A percentile compares a stretch with the other conserved stretches of the same genome.
Evolutionary conservation across 371 early-diverging fungal species (phyloP).

Genomic region (Sporodiniella umbellata): DNA sequence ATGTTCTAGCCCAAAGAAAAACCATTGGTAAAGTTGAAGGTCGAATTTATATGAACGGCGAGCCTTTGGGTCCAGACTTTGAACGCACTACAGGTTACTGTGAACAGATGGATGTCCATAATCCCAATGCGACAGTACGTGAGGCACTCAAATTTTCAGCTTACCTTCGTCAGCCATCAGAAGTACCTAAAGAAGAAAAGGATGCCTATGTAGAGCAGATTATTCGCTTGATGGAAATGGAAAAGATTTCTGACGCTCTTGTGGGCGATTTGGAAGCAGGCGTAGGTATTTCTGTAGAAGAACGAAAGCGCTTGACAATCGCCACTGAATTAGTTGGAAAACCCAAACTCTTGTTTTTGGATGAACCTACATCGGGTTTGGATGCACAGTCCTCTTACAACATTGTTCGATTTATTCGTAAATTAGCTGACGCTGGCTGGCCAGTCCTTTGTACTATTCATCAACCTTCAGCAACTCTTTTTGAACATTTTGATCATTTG

Average conservation of each 20-base stretch:
- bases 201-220: slow-evolving; percentile 68
- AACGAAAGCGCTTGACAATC: slow-evolving; percentile 68
- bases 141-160: slow-evolving; percentile 77
- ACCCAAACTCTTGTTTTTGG: slow-evolving; percentile 78
- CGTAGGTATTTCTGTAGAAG: slow-evolving; percentile 62
- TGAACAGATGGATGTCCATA: slow-evolving; percentile 82
- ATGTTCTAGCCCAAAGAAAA: slow-evolving; percentile 79
- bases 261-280: slow-evolving; percentile 61
- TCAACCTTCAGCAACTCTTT: slow-evolving; percentile 80
- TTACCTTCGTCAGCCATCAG: slow-evolving; percentile 61
- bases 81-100: slow-evolving; percentile 76
- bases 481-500: slow-evolving; percentile 80
- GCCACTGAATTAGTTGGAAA: slow-evolving; percentile 74
- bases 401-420: slow-evolving; percentile 71
- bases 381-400: slow-evolving; percentile 68
- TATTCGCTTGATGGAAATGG: slow-evolving; percentile 64
- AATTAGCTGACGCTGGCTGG: slow-evolving; percentile 67
- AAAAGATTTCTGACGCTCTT: slow-evolving; percentile 56
- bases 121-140: slow-evolving; percentile 59
- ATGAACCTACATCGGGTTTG: slow-evolving; percentile 86
- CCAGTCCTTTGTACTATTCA: slow-evolving; percentile 83
- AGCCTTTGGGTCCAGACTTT: slow-evolving; percentile 53
- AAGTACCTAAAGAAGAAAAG: slow-evolving; percentile 61
- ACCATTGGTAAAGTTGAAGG: slow-evolving; percentile 77
- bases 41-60: slow-evolving; percentile 65